phyloP scores from a whole-genome alignment of 83 land plant species.

The Larix sibirica region DNA sequence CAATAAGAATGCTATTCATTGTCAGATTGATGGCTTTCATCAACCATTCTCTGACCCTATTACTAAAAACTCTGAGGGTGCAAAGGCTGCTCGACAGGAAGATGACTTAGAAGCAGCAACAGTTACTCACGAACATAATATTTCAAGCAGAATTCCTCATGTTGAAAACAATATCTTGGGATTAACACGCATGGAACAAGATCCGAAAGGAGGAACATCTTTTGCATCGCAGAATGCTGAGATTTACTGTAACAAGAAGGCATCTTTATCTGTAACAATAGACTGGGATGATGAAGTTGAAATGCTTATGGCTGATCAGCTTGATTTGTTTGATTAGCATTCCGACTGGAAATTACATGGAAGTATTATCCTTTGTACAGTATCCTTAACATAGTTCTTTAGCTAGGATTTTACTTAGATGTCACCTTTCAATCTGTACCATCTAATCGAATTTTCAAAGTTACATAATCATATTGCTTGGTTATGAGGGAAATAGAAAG shows the following conservation, averaged over 20 bases:
- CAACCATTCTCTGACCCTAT: neutral
- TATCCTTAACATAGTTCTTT: neutral
- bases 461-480: no score
- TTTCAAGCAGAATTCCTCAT: neutral
- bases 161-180: neutral
- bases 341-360: neutral
- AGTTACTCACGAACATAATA: neutral
- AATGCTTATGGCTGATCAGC: constrained; percentile 6
- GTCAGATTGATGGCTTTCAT: neutral
- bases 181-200: neutral
- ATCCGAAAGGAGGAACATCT: neutral
- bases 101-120: neutral
- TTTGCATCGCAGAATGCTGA: neutral
- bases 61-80: constrained; percentile 1
- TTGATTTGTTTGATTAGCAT: constrained; percentile 1
- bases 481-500: no score
- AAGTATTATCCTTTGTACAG: neutral
- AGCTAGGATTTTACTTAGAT: neutral
- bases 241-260: constrained; percentile 9
- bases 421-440: neutral
- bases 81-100: neutral
- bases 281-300: constrained; percentile 15
- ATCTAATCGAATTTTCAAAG: no score
- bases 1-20: neutral
- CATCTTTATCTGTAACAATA: constrained; percentile 10